Percentiles rank a stretch among this genome's conserved stretches.
Evolutionary conservation across 2,329 filamentous ascomycete genomes (phyloP).

Genomic region (Helicocarpus griseus): DNA sequence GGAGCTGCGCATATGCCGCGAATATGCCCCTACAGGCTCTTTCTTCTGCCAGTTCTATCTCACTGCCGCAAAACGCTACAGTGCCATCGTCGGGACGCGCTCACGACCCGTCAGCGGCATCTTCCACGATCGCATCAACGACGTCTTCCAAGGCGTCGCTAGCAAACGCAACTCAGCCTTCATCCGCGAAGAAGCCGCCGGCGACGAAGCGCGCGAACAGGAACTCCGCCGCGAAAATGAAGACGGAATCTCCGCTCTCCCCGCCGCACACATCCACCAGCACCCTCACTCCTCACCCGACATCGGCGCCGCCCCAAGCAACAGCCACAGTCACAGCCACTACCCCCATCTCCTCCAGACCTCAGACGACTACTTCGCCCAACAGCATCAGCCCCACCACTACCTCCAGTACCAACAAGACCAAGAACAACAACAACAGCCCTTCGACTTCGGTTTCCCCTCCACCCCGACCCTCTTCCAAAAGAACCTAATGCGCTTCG

Average conservation of each 20-base stretch:
- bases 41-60: conserved; percentile 94
- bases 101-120: conserved; percentile 57
- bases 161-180: conserved; percentile 77
- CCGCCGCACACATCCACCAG: conserved; percentile 37
- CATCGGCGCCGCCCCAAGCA: neutral
- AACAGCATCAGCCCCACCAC: neutral
- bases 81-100: conserved; percentile 34
- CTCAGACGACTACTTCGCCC: conserved; percentile 1
- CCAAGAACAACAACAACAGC: conserved; percentile 9
- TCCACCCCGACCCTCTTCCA: conserved; percentile 79
- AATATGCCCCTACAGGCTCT: conserved; percentile 76
- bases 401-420: neutral
- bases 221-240: conserved; percentile 74
- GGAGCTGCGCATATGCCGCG: conserved; percentile 82
- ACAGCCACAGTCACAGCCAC: conserved; percentile 9
- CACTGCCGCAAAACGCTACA: conserved; percentile 58
- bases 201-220: conserved; percentile 64
- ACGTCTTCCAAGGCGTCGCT: conserved; percentile 76
- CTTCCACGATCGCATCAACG: conserved; percentile 79
- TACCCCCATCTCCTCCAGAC: conserved; percentile 7
- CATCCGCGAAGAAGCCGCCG: conserved; percentile 67
- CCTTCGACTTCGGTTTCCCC: conserved; percentile 70
- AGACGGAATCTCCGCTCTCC: conserved; percentile 73
- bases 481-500: conserved; percentile 82
- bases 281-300: neutral